These are phyloP conservation scores for Citrus trifoliata DNA, from an alignment of 345 rosid species.

Conservation along the genomic window DNA sequence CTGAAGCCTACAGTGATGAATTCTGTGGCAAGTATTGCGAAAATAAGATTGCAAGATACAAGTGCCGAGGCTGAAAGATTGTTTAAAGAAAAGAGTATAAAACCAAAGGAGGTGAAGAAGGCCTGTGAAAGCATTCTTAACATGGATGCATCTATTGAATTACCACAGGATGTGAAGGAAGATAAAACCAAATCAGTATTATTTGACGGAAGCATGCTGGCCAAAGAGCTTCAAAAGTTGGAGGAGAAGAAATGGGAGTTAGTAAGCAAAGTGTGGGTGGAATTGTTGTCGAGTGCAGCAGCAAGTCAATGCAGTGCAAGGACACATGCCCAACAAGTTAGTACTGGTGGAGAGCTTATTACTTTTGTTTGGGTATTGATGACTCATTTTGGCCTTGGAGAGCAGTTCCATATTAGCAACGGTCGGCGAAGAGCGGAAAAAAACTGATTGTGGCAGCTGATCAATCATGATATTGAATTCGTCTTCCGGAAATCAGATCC, in stretches of 20 bases:
- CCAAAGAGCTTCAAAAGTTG: conserved; percentile 32
- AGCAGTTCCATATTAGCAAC: conserved; percentile 36
- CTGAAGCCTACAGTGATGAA: conserved; percentile 50
- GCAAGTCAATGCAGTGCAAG: conserved; percentile 54
- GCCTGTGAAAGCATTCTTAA: conserved; percentile 24
- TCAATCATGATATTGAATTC: too few relatives aligned
- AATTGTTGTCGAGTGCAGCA: conserved; percentile 41
- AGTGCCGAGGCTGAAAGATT: conserved; percentile 40
- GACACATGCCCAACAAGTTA: conserved; percentile 56
- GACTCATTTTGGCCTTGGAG: conserved; percentile 68
- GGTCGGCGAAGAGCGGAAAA: too few relatives aligned
- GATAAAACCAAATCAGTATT: conserved; percentile 61
- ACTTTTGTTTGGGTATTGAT: conserved; percentile 67
- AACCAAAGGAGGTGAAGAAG: not conserved
- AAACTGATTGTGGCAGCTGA: too few relatives aligned
- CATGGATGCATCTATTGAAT: conserved; percentile 23
- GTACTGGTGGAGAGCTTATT: conserved; percentile 66
- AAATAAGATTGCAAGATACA: conserved; percentile 50
- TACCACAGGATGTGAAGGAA: conserved; percentile 46
- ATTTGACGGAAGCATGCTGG: conserved; percentile 57
- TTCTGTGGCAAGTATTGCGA: conserved; percentile 46
- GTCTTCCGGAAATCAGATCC: too few relatives aligned
- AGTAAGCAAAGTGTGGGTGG: conserved; percentile 61
- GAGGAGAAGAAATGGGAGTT: conserved; percentile 43
- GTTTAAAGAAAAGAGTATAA: conserved; percentile 22